A percentile compares a stretch with the other conserved stretches of the same genome.
These are phyloP conservation scores for Orbilia ellipsospora DNA, from an alignment of 2,329 filamentous ascomycete genomes.

Conservation along the genomic window DNA sequence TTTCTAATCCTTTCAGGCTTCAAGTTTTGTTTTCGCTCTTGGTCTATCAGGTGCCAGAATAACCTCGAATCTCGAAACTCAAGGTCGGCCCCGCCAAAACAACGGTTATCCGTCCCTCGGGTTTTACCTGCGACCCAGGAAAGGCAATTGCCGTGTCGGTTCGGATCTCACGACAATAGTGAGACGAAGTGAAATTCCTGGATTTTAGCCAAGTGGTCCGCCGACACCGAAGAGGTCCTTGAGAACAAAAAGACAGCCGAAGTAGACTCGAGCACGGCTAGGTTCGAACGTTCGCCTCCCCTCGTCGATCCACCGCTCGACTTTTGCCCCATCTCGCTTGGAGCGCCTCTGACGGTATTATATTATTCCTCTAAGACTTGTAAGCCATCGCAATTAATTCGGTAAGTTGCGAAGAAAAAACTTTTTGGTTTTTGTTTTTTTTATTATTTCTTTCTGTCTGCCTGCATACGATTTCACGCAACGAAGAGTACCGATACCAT, in stretches of 20 bases:
- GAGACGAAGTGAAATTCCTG: background rate
- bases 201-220: conserved; percentile 21
- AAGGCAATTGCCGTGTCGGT: conserved; percentile 33
- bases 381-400: conserved; percentile 1
- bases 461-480: conserved; percentile 8
- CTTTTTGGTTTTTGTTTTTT: conserved; percentile 15
- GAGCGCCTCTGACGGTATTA: conserved; percentile 37
- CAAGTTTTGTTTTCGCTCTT: conserved; percentile 1
- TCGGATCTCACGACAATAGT: conserved; percentile 19
- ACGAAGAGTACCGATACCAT: conserved; percentile 32
- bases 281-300: conserved; percentile 18
- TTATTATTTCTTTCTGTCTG: background rate
- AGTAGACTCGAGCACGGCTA: background rate
- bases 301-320: conserved; percentile 28
- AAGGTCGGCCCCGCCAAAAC: conserved; percentile 5
- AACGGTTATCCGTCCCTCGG: conserved; percentile 18
- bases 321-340: conserved; percentile 30
- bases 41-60: conserved; percentile 16
- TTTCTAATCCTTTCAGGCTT: conserved; percentile 25
- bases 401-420: conserved; percentile 20
- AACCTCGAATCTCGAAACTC: background rate
- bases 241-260: background rate
- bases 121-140: conserved; percentile 8
- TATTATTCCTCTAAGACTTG: background rate
- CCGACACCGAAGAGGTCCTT: background rate